phyloP scores from a whole-genome alignment of 148 eudicot species.

The Vaccinium darrowii region DNA sequence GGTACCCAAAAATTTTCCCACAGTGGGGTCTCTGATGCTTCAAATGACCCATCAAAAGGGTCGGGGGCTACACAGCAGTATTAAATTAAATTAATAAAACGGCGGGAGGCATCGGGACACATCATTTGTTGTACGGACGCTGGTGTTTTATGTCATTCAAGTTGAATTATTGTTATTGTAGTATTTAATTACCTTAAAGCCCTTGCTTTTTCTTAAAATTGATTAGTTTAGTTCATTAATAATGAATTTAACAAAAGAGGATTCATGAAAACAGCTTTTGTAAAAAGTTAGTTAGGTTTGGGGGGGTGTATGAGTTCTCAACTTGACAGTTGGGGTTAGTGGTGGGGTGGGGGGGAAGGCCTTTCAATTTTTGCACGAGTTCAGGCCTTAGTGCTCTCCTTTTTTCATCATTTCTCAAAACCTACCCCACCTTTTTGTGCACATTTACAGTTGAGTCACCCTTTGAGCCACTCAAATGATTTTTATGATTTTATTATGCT shows the following conservation, averaged over 20 bases:
- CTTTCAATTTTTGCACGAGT: background rate
- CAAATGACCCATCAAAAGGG: constrained; percentile 11
- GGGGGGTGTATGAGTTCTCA: constrained; percentile 16
- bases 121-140: constrained; percentile 32
- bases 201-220: background rate
- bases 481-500: background rate
- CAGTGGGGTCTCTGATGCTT: constrained; percentile 8
- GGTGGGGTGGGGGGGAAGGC: background rate
- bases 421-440: background rate
- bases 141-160: background rate
- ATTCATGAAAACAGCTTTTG: background rate
- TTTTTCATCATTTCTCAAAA: background rate
- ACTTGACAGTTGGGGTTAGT: constrained; percentile 23
- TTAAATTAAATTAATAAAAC: background rate
- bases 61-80: background rate
- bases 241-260: background rate
- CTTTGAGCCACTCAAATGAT: background rate
- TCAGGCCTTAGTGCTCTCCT: constrained; percentile 9
- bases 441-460: background rate
- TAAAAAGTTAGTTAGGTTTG: background rate
- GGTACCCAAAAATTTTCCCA: background rate
- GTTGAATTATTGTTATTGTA: background rate
- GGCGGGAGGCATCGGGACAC: constrained; percentile 28
- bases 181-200: background rate
- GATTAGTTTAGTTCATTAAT: background rate